Evolutionary conservation across 306 rosid species (phyloP), one percentile per base, ranked within the genome.

Genomic region (Canavalia ensiformis): DNA sequence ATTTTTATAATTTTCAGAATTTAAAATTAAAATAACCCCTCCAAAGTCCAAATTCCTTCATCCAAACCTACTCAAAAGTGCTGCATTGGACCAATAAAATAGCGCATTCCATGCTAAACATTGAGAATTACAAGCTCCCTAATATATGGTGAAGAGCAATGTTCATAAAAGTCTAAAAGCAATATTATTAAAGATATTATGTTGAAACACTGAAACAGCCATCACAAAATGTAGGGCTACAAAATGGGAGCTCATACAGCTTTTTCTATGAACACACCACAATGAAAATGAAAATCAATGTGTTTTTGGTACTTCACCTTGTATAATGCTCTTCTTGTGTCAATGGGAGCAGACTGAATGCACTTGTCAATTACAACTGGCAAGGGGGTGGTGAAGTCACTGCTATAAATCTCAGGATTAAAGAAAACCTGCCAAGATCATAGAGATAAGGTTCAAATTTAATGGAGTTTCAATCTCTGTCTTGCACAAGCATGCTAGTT

Each of bases 301-400:
- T 18, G 25, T 18, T 18, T 18, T 18, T 18, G 66, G 65, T 50
- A 83, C 49, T 79, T 87, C 72, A 96, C 99, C 98, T 96, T 96
- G 31, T 96, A 96, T 85, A 96, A 82, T 68, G 99, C 91, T 78
- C 99, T 92, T 85, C 98, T 92, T 54, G 99, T 96, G 89, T 96
- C 99, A 71, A 96, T 96, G 30, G 99, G 99, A 0, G 99, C 95
- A 31, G 99, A 96, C 85, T 96, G 99, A 87, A 96, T 96, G 79
- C 99, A 96, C 85, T 87, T 96, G 91, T 96, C 99, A 59, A 96
- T 96, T 28, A 93, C 94, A 80, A 82, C 90, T 2, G 99, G 97
- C 85, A 96, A 87, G 50, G 99, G 97, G 76, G 97, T 90, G 79
- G 89, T 78, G 66, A 89, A 94, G 65, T 96, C 95, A 0, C 84